phyloP scores from a whole-genome alignment of 2,329 filamentous ascomycete species.

The Nemania abortiva region DNA sequence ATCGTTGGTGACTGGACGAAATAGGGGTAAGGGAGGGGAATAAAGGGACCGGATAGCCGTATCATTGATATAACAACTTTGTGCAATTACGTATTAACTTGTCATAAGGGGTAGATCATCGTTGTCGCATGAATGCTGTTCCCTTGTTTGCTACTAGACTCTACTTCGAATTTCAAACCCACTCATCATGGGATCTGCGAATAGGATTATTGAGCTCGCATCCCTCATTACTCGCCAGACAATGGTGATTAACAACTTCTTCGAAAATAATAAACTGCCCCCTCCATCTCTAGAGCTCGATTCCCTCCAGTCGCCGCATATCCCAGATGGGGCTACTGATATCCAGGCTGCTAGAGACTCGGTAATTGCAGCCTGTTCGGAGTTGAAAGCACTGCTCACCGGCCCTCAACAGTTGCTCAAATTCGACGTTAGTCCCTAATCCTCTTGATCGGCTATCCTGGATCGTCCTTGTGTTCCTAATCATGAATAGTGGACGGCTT shows the following conservation, averaged over 20 bases:
- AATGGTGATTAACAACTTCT: constrained; percentile 31
- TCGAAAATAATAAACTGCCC: constrained; percentile 26
- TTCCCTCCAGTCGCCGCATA: constrained; percentile 32
- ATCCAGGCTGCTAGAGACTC: constrained; percentile 31
- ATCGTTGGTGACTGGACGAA: too few species aligned
- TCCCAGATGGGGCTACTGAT: constrained; percentile 32
- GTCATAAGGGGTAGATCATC: too few species aligned
- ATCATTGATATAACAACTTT: too few species aligned
- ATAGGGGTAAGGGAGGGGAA: too few species aligned
- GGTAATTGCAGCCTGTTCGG: constrained; percentile 39
- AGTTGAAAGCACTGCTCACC: constrained; percentile 41
- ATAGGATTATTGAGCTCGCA: constrained; percentile 38
- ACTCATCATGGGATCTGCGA: not conserved
- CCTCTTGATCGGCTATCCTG: not conserved
- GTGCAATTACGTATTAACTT: too few species aligned
- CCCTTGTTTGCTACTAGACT: too few species aligned
- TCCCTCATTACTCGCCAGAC: constrained; percentile 36
- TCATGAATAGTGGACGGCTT: constrained; percentile 38
- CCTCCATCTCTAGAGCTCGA: constrained; percentile 37
- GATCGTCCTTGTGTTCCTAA: not conserved
- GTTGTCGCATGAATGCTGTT: too few species aligned
- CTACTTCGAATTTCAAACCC: too few species aligned
- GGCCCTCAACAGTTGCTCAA: constrained; percentile 36
- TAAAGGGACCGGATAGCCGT: too few species aligned
- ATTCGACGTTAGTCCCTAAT: constrained; percentile 25